Percentiles rank a stretch among this genome's conserved stretches.
phyloP scores from a whole-genome alignment of 164 flowering plant genomes.

The Dillenia suffruticosa region DNA sequence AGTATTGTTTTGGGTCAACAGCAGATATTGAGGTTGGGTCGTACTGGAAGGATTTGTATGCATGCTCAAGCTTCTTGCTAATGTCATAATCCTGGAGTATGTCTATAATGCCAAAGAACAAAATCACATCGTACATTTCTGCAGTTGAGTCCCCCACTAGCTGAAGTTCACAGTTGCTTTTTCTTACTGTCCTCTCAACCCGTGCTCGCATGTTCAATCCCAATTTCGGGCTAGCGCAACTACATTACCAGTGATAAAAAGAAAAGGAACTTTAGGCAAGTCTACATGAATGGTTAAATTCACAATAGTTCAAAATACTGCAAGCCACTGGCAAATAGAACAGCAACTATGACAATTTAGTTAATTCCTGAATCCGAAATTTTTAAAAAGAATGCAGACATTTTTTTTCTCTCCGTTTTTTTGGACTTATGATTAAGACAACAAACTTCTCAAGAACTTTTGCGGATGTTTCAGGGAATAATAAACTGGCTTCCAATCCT shows the following conservation, averaged over 20 bases:
- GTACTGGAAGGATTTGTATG: constrained; percentile 76
- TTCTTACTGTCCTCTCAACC: constrained; percentile 53
- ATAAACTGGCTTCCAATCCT: too few relatives aligned
- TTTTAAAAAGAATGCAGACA: too few relatives aligned
- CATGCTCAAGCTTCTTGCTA: constrained; percentile 83
- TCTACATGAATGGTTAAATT: too few relatives aligned
- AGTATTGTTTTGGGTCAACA: constrained; percentile 72
- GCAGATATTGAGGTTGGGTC: constrained; percentile 81
- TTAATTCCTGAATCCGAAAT: too few relatives aligned
- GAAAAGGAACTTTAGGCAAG: too few relatives aligned
- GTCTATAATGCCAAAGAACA: constrained; percentile 84
- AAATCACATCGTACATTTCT: constrained; percentile 56
- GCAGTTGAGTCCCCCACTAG: constrained; percentile 71
- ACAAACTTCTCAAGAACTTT: too few relatives aligned
- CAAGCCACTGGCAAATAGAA: too few relatives aligned
- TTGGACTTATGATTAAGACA: too few relatives aligned
- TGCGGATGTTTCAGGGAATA: too few relatives aligned
- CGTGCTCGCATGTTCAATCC: constrained; percentile 77
- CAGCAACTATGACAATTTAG: too few relatives aligned
- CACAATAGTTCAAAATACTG: too few relatives aligned
- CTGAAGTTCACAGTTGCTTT: constrained; percentile 40
- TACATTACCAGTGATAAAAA: constrained; percentile 9
- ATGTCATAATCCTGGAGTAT: constrained; percentile 90
- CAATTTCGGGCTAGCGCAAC: constrained; percentile 63
- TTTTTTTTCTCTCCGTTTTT: too few relatives aligned